Evolutionary conservation across 2,329 filamentous ascomycete genomes (phyloP), one percentile per base, ranked within the genome.

Genomic region (Pyrenophora teres): DNA sequence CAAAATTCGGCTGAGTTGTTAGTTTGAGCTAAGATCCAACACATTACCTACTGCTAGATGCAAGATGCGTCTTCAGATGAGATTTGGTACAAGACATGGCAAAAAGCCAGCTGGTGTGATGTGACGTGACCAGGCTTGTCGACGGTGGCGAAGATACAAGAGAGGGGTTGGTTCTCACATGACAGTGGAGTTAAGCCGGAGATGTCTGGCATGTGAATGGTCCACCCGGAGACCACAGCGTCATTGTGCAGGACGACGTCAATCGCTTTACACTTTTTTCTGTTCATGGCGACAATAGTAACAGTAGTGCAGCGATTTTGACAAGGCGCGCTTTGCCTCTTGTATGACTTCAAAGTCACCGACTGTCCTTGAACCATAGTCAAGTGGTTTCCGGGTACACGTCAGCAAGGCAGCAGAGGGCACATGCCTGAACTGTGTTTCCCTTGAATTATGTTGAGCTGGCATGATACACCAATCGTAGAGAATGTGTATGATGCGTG

Each of bases 161-260:
- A 60, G 58, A 56, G 21, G 56, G 21, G 56, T 56, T 45, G 21
- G 56, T 56, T 45, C 15, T 55, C 56, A 57, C 46, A 39, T 63
- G 59, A 64, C 51, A 40, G 18, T 57, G 63, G 62, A 65, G 30
- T 64, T 67, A 67, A 64, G 59, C 16, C 65, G 60, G 63, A 60
- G 47, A 35, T 53, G 53, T 13, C 45, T 48, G 46, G 41, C 49
- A 64, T 46, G 58, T 60, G 57, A 60, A 57, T 59, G 50, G 46
- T 40, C 46, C 44, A 36, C 37, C 33, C 33, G 31, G 35, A 40
- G 43, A 54, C 48, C 39, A 53, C 53, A 47, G 56, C 59, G 64
- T 68, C 67, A 70, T 70, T 60, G 60, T 67, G 66, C 66, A 69
- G 51, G 40, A 53, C 47, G 52, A 56, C 51, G 42, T 55, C 50